Evolutionary conservation across 2,329 filamentous ascomycete species (phyloP).

Genomic region (Hansfordia pulvinata): DNA sequence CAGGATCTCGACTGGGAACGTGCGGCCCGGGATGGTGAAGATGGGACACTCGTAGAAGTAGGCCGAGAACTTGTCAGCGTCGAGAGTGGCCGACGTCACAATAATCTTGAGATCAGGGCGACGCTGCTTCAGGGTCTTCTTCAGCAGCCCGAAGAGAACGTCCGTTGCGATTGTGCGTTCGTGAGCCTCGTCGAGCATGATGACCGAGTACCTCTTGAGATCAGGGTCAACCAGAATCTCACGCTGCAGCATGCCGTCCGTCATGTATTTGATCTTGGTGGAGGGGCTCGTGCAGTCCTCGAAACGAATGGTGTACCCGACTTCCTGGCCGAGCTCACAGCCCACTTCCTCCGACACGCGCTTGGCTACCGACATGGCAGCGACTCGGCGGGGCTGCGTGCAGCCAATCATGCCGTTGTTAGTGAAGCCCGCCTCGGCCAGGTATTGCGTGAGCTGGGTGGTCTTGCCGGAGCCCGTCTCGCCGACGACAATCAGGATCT

Average conservation of each 20-base stretch:
- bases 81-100: slow-evolving; percentile 89
- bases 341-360: slow-evolving; percentile 94
- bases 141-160: slow-evolving; percentile 84
- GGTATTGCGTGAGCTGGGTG: slow-evolving; percentile 87
- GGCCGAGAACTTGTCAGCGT: slow-evolving; percentile 92
- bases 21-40: slow-evolving; percentile 89
- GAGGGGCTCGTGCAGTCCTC: slow-evolving; percentile 81
- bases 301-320: slow-evolving; percentile 95
- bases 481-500: slow-evolving; percentile 89
- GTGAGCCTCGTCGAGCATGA: slow-evolving; percentile 97
- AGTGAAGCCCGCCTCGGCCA: slow-evolving; percentile 83
- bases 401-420: slow-evolving; percentile 86
- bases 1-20: slow-evolving; percentile 89
- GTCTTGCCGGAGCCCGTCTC: slow-evolving; percentile 97
- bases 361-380: slow-evolving; percentile 94
- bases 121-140: slow-evolving; percentile 78
- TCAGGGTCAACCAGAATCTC: slow-evolving; percentile 90
- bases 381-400: slow-evolving; percentile 92
- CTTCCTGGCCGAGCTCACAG: slow-evolving; percentile 78
- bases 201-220: slow-evolving; percentile 79
- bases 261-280: slow-evolving; percentile 99
- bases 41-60: slow-evolving; percentile 97
- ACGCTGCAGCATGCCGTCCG: slow-evolving; percentile 92
- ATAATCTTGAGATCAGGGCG: slow-evolving; percentile 86
- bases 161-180: slow-evolving; percentile 94